Evolutionary conservation across 345 rosid genomes (phyloP), one percentile per base, ranked within the genome.

Genomic region (Cardamine chenopodiifolia): DNA sequence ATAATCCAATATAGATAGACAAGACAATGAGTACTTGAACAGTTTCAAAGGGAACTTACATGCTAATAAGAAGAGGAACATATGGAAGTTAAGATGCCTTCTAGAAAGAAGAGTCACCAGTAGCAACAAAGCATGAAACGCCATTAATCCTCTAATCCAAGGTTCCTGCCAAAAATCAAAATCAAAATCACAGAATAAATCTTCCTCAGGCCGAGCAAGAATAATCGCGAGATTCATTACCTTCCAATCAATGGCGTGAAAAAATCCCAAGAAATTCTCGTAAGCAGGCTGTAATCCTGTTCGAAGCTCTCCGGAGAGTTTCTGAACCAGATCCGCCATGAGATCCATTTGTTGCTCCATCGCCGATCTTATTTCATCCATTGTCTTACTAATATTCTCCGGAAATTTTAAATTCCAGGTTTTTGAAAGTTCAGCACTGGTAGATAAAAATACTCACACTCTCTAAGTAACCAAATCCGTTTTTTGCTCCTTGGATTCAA

Each of bases 221-320:
- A 40, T 2, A 32, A 8, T 0, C 6, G 6, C 6, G 6, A 6
- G 32, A 54, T 56, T 58, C 59, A 42, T 28, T 48, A 90, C 98
- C 98, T 83, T 95, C 99, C 99, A 95, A 80, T 90, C 88, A 49
- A 92, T 87, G 56, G 98, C 98, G 78, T 95, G 91, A 77, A 87
- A 82, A 78, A 95, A 95, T 0, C 99, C 99, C 0, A 95, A 9
- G 78, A 95, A 83, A 62, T 88, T 90, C 1, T 86, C 96, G 75
- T 83, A 83, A 2, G 97, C 97, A 23, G 99, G 98, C 23, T 82
- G 85, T 17, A 95, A 72, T 3, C 94, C 92, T 2, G 92, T 80
- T 19, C 92, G 88, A 74, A 95, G 88, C 75, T 90, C 97, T 13
- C 89, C 79, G 14, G 99, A 86, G 65, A 95, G 73, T 22, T 90